Evolutionary conservation across 768 basidiomycete species (phyloP), one percentile per base, ranked within the genome.

Genomic region (Pleurotus platypus): DNA sequence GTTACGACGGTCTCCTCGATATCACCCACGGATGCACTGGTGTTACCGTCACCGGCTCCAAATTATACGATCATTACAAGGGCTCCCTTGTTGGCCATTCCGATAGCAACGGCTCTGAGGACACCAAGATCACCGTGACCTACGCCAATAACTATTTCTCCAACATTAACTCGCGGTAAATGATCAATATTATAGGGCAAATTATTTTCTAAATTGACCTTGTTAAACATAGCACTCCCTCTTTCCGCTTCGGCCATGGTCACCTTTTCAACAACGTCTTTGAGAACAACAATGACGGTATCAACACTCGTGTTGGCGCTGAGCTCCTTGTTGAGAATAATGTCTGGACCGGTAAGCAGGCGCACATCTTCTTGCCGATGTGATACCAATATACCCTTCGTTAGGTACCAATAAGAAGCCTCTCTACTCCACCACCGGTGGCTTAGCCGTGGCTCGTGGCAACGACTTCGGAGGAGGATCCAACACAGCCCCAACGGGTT

Each of bases 281-380:
- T 57, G 75, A 76, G 46, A 64, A 68, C 65, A 75, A 75, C 66
- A 69, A 68, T 58, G 77, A 77, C 58, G 76, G 77, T 37, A 76
- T 78, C 57, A 75, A 75, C 66, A 74, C 75, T 43, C 71, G 75
- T 57, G 69, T 72, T 61, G 76, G 73, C 61, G 78, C 77, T 50
- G 74, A 77, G 61, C 74, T 77, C 54, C 70, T 78, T 22, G 75
- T 78, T 55, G 75, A 78, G 63, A 77, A 77, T 70, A 78, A 78
- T 60, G 72, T 78, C 18, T 78, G 71, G 72, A 73, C 69, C 24
- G 74, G 70, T 67, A 64, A 18, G 63, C 13, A n/a, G 16, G 16
- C 16, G 35, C 2, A 16, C 8, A n/a, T 40, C 22, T 26, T 48
- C 45, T 42, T 27, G 22, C 13, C 2, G 20, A 12, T 13, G 46